These are phyloP conservation scores for Pseudoscleropodium purum DNA, from an alignment of 225 moss, liverwort and hornwort genomes.

Conservation along the genomic window DNA sequence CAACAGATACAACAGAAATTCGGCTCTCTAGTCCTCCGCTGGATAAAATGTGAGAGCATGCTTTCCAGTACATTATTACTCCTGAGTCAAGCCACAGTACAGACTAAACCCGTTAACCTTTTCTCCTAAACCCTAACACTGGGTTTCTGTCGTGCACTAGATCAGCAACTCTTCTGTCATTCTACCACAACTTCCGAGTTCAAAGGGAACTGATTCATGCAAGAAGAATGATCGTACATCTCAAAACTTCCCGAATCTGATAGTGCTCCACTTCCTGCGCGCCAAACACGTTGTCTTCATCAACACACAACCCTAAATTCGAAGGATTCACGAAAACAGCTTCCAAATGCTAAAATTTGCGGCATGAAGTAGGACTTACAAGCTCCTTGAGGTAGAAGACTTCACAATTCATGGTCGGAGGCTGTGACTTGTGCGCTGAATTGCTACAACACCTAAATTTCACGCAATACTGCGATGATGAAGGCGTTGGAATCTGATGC, in stretches of 20 bases:
- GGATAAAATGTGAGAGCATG: neutral
- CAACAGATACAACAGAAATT: neutral
- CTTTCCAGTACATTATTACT: neutral
- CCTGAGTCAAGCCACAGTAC: neutral
- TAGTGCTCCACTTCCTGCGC: constrained; percentile 90
- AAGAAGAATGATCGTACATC: constrained; percentile 37
- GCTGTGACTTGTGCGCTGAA: neutral
- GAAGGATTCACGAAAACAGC: neutral
- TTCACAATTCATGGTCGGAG: constrained; percentile 74
- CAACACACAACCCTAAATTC: neutral
- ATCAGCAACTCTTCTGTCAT: neutral
- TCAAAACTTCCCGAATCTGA: constrained; percentile 84
- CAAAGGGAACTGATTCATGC: neutral
- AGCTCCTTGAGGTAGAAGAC: constrained; percentile 85
- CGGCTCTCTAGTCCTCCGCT: neutral
- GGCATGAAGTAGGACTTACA: constrained; percentile 8
- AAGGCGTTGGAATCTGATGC: neutral
- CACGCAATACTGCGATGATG: neutral
- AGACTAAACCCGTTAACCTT: neutral
- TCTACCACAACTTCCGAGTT: neutral
- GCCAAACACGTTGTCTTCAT: neutral
- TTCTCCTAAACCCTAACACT: neutral
- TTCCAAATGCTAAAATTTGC: neutral
- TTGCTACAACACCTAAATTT: neutral
- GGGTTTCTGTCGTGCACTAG: neutral